phyloP scores from a whole-genome alignment of 75 land plant genomes.

The Picea sitchensis region DNA sequence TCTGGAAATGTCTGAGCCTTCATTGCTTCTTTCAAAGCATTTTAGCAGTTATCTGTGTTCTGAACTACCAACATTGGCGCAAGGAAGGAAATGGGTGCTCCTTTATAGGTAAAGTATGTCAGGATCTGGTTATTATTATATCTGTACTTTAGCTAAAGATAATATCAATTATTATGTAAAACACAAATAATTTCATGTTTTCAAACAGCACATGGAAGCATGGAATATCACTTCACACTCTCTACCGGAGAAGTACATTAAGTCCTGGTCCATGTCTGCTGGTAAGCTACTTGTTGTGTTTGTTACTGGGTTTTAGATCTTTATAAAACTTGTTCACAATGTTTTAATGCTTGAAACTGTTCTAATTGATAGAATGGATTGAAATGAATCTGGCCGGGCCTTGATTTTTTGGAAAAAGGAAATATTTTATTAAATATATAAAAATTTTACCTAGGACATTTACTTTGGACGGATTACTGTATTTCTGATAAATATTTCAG shows the following conservation, averaged over 20 bases:
- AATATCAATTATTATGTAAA: neutral
- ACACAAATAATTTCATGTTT: conserved; percentile 9
- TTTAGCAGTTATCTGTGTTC: conserved; percentile 46
- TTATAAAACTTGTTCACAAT: too few species aligned
- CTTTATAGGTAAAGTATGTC: conserved; percentile 59
- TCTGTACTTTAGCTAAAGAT: neutral
- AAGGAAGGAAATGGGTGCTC: conserved; percentile 77
- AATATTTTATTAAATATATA: too few species aligned
- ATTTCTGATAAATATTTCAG: too few species aligned
- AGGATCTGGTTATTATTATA: neutral
- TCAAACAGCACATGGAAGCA: conserved; percentile 80
- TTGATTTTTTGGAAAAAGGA: too few species aligned
- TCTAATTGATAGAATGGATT: too few species aligned
- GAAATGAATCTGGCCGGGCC: too few species aligned
- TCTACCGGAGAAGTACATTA: conserved; percentile 71
- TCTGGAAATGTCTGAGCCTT: conserved; percentile 69
- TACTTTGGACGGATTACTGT: too few species aligned
- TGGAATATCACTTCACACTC: conserved; percentile 86
- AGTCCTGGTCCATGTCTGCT: conserved; percentile 74
- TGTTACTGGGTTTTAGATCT: too few species aligned
- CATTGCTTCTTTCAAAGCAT: conserved; percentile 66
- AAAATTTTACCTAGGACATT: too few species aligned
- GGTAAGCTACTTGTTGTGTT: conserved; percentile 31
- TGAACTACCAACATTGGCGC: conserved; percentile 61
- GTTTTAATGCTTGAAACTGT: too few species aligned